These are phyloP conservation scores for Trichoderma orchidacearum DNA, from an alignment of 495 filamentous ascomycete species.

Conservation along the genomic window DNA sequence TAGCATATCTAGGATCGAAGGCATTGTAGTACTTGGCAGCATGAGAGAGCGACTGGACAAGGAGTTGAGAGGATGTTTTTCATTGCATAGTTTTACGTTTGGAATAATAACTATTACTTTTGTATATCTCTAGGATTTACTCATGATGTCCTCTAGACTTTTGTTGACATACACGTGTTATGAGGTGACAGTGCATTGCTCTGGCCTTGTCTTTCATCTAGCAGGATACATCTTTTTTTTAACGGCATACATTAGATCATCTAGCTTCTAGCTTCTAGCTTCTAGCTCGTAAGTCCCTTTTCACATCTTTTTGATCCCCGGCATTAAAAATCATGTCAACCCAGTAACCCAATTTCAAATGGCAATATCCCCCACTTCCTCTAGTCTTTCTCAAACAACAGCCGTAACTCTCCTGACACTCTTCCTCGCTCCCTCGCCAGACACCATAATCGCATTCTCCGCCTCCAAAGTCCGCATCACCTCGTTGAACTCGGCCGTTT, in stretches of 20 bases:
- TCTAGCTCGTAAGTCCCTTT: background rate
- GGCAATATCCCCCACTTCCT: no score
- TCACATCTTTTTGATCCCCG: background rate
- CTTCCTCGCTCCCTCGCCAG: constrained; percentile 73
- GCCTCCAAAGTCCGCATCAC: constrained; percentile 66
- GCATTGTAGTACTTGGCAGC: background rate
- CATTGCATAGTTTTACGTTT: background rate
- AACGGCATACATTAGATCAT: background rate
- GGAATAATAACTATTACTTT: background rate
- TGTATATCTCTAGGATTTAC: no score
- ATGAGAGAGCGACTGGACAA: background rate
- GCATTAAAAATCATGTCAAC: background rate
- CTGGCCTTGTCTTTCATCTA: background rate
- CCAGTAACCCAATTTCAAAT: background rate
- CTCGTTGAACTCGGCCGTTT: constrained; percentile 67
- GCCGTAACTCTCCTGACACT: constrained; percentile 62
- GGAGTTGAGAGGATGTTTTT: background rate
- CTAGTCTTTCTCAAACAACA: constrained; percentile 14
- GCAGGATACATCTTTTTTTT: background rate
- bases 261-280: no score
- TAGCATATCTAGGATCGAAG: no score
- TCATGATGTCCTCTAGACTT: no score
- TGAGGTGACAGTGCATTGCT: background rate
- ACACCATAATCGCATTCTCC: constrained; percentile 70
- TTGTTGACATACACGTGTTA: no score